These are phyloP conservation scores for Panus rudis DNA, from an alignment of 768 basidiomycete species.

Conservation along the genomic window DNA sequence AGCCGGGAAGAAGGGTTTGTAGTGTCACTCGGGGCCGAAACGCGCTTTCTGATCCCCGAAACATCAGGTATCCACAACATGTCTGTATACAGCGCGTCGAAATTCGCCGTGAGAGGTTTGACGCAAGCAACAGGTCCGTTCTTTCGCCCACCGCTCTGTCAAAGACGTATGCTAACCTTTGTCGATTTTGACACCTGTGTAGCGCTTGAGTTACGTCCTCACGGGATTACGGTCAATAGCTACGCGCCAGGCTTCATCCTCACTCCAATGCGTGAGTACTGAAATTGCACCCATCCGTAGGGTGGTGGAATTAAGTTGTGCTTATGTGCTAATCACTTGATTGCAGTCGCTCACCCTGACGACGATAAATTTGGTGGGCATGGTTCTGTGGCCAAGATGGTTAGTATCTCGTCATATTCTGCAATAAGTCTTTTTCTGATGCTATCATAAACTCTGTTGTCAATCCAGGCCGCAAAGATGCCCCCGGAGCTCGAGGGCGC, in stretches of 20 bases:
- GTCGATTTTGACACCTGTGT: not conserved
- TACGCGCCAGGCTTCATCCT: conserved; percentile 23
- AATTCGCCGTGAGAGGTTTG: conserved; percentile 24
- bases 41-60: not conserved
- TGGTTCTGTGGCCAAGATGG: conserved; percentile 1
- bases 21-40: not conserved
- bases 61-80: conserved; percentile 4
- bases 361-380: conserved; percentile 4
- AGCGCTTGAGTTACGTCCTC: conserved; percentile 19
- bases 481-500: not conserved
- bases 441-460: not conserved
- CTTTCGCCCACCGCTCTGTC: too few species aligned
- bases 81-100: conserved; percentile 21
- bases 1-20: conserved; percentile 17
- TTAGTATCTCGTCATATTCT: not conserved
- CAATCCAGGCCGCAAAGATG: not conserved
- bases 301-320: too few species aligned
- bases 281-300: too few species aligned
- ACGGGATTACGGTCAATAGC: conserved; percentile 23
- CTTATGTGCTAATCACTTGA: not conserved
- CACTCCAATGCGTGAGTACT: conserved; percentile 13
- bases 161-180: not conserved
- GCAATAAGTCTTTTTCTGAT: not conserved
- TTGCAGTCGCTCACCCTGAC: conserved; percentile 1
- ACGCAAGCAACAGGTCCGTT: conserved; percentile 18